These are phyloP conservation scores for Diaporthe capsici DNA, from an alignment of 2,329 filamentous ascomycete species.

Conservation along the genomic window DNA sequence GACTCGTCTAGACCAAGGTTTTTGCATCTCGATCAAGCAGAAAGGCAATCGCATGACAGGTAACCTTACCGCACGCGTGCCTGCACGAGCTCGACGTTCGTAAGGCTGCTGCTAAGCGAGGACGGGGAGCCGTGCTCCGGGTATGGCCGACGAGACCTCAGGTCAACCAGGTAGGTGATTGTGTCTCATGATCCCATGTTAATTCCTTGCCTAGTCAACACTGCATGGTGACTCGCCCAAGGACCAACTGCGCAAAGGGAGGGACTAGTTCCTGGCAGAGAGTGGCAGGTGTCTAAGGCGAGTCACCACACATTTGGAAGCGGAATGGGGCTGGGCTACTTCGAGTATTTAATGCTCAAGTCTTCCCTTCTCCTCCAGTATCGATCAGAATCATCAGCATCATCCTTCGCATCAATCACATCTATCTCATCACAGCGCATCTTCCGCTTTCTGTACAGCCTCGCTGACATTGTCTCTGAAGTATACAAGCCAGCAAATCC, in stretches of 20 bases:
- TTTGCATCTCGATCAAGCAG: slow-evolving; percentile 9
- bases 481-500: background rate
- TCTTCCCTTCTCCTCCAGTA: background rate
- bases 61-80: background rate
- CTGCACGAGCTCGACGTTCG: slow-evolving; percentile 25
- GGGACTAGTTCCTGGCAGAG: background rate
- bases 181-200: slow-evolving; percentile 1
- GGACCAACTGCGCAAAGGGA: background rate
- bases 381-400: background rate
- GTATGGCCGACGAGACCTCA: slow-evolving; percentile 25
- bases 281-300: no score
- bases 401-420: background rate
- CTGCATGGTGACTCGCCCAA: background rate
- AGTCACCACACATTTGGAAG: background rate
- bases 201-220: background rate
- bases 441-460: background rate
- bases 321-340: background rate
- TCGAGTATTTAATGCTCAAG: slow-evolving; percentile 1
- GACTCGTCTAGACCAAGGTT: slow-evolving; percentile 29
- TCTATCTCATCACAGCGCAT: slow-evolving; percentile 4
- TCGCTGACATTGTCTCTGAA: slow-evolving; percentile 14
- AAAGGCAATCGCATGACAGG: slow-evolving; percentile 25
- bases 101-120: slow-evolving; percentile 9
- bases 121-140: slow-evolving; percentile 6
- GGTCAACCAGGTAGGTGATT: slow-evolving; percentile 8